Conservation (phyloP, 805 yeast species). For the Starmerella etchellsii region DNA sequence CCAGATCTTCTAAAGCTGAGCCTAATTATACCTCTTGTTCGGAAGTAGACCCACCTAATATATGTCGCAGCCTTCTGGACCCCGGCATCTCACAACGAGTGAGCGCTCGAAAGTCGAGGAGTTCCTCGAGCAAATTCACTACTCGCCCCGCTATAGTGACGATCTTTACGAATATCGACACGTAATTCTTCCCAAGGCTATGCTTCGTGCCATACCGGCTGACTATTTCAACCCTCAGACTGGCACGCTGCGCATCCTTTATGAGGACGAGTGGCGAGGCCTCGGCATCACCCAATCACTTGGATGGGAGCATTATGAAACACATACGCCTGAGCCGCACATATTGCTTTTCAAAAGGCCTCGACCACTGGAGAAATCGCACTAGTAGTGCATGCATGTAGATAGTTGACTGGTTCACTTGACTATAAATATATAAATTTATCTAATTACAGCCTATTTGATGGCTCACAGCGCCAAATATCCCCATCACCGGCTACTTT, state of each 20-base stretch:
- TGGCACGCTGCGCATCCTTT: constrained; percentile 77
- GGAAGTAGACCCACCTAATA: no score
- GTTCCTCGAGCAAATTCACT: constrained; percentile 87
- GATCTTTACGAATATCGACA: constrained; percentile 90
- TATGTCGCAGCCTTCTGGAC: constrained; percentile 15
- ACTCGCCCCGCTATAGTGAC: constrained; percentile 80
- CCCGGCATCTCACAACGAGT: constrained; percentile 60
- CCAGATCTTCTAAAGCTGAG: no score
- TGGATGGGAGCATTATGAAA: constrained; percentile 97
- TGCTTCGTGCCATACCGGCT: constrained; percentile 85
- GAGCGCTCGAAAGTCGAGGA: constrained; percentile 81
- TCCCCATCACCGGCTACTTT: not conserved
- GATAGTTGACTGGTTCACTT: no score
- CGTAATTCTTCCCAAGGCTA: constrained; percentile 90
- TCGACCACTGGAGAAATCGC: constrained; percentile 12
- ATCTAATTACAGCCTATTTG: no score
- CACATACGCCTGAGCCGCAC: constrained; percentile 98
- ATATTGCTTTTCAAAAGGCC: constrained; percentile 62
- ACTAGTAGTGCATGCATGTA: no score
- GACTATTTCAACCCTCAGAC: constrained; percentile 90
- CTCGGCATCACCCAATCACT: constrained; percentile 92
- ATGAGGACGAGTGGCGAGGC: constrained; percentile 98
- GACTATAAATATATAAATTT: no score
- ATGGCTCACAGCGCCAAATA: no score
- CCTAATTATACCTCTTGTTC: no score